Percentiles rank a stretch among this genome's conserved stretches.
phyloP scores from a whole-genome alignment of 2,329 filamentous ascomycete genomes.

The Alternaria sp. region DNA sequence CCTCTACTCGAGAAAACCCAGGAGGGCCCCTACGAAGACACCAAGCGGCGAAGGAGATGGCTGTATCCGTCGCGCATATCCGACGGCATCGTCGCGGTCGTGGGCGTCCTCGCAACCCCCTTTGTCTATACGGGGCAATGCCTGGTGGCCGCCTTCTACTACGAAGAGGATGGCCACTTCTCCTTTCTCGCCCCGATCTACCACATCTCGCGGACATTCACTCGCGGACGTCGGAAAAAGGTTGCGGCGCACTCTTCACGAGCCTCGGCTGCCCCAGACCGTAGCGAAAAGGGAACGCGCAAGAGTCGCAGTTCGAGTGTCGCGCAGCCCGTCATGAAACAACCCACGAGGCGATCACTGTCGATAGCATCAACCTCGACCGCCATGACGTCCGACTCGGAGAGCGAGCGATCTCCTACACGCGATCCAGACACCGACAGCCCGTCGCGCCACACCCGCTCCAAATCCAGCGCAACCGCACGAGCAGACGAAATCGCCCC shows the following conservation, averaged over 20 bases:
- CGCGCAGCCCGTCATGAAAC: slow-evolving; percentile 34
- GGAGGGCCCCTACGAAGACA: slow-evolving; percentile 40
- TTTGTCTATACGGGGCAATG: slow-evolving; percentile 82
- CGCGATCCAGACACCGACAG: slow-evolving; percentile 38
- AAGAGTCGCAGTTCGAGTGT: slow-evolving; percentile 38
- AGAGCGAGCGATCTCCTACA: slow-evolving; percentile 61
- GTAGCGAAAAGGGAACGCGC: slow-evolving; percentile 38
- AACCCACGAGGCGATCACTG: slow-evolving; percentile 46
- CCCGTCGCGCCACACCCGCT: slow-evolving; percentile 64
- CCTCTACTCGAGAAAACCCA: slow-evolving; percentile 62
- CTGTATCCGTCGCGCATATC: slow-evolving; percentile 72
- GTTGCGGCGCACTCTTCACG: slow-evolving; percentile 37
- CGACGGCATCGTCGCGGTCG: slow-evolving; percentile 73
- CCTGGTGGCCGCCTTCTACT: slow-evolving; percentile 82
- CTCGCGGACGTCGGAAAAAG: slow-evolving; percentile 46
- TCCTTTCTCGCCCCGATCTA: slow-evolving; percentile 76
- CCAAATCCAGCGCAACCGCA: slow-evolving; percentile 60
- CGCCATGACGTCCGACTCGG: slow-evolving; percentile 69
- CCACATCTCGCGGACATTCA: slow-evolving; percentile 62
- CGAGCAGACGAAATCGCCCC: slow-evolving; percentile 70
- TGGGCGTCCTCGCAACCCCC: slow-evolving; percentile 79
- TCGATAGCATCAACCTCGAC: slow-evolving; percentile 63
- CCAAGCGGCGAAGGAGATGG: slow-evolving; percentile 50
- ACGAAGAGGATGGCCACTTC: slow-evolving; percentile 79
- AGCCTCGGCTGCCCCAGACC: slow-evolving; percentile 28